Evolutionary conservation across 2,329 filamentous ascomycete species (phyloP), one percentile per base, ranked within the genome.

Genomic region (Pyrenophora tritici-repentis): DNA sequence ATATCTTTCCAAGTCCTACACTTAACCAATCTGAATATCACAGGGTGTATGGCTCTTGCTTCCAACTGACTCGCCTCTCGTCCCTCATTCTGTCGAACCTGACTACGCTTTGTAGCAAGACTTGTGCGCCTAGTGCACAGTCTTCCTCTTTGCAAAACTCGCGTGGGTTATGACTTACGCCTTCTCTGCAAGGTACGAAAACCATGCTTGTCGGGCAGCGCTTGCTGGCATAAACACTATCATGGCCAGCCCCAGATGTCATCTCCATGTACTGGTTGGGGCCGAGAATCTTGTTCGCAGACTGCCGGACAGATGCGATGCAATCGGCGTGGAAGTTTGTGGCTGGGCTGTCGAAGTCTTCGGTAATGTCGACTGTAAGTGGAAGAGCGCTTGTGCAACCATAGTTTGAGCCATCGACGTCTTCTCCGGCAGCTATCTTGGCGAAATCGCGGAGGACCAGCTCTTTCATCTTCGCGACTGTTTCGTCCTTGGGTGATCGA

Each of bases 251-350:
- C 18, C 85, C 85, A 56, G 79, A 83, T 52, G 80, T 84, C 75
- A 88, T 86, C 17, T 79, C 76, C 58, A 80, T 82, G 51, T 76
- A 71, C 20, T 47, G 34, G 16, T 77, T 65, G 36, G 61, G 61
- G 0, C 81, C 79, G 1, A 84, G 81, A 1, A 86, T 80, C 1
- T 86, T 78, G 4, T 79, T 80, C 0, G 86, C 85, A 17, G 86
- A 83, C 35, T 81, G 77, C 41, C 81, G 78, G 7, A 91, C 86
- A 31, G 84, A 86, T 1, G 75, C 70, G 49, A 91, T 86, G 65
- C 88, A 91, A 58, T 86, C 83, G 6, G 79, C 70, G 61, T 90
- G 79, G 72, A 91, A 91, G 24, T 79, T 78, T 0, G 85, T 70
- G 1, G 70, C 69, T 0, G 82, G 80, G 3, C 79, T 84, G 41